Conservation (phyloP, 2,329 filamentous ascomycete species). For the Penicillium polonicum region DNA sequence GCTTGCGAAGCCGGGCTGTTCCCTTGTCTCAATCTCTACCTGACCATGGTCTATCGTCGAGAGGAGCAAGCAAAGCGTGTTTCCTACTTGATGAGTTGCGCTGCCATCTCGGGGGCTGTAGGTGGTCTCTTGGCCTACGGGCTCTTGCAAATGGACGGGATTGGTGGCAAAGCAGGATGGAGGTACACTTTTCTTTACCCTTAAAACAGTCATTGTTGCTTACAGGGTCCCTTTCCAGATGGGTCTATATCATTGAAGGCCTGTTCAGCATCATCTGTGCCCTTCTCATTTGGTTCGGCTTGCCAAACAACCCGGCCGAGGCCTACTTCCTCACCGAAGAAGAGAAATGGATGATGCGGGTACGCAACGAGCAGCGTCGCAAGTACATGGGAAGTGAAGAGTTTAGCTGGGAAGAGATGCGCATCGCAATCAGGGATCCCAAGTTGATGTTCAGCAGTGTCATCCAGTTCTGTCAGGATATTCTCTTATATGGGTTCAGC, state of each 20-base stretch:
- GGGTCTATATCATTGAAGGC: conserved; percentile 54
- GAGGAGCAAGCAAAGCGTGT: conserved; percentile 45
- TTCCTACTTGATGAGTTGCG: conserved; percentile 43
- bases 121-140: conserved; percentile 43
- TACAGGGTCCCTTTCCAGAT: conserved; percentile 23
- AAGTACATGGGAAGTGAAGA: conserved; percentile 52
- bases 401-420: conserved; percentile 12
- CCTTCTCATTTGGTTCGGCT: conserved; percentile 34
- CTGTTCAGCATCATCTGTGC: conserved; percentile 46
- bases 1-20: conserved; percentile 42
- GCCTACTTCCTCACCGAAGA: conserved; percentile 52
- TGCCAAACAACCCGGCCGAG: conserved; percentile 47
- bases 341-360: conserved; percentile 52
- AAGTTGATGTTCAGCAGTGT: conserved; percentile 53
- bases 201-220: background rate
- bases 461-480: conserved; percentile 55
- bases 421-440: conserved; percentile 38
- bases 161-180: conserved; percentile 49
- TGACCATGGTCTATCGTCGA: conserved; percentile 44
- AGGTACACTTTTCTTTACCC: conserved; percentile 32
- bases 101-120: conserved; percentile 42
- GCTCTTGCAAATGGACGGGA: conserved; percentile 47
- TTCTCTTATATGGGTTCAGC: conserved; percentile 57
- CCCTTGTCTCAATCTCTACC: conserved; percentile 41
- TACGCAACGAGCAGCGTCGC: conserved; percentile 45